A percentile compares a stretch with the other conserved stretches of the same genome.
Evolutionary conservation across 352 stramenopile species (phyloP).

Genomic region (Phytophthora macrochlamydospora): DNA sequence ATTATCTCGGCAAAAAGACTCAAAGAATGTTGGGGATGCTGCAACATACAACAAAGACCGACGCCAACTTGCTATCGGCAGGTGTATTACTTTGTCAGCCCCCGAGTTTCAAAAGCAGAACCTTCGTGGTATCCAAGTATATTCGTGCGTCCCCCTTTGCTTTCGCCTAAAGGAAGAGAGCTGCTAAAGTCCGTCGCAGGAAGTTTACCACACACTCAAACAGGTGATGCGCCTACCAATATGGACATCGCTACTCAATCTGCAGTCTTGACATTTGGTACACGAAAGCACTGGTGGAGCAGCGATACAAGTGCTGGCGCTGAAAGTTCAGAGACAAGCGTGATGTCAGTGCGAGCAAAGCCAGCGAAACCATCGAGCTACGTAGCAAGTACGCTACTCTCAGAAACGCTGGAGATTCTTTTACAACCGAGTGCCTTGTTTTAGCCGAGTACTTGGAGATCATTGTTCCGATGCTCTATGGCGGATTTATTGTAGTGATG

Average conservation of each 20-base stretch:
- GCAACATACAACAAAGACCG: not conserved
- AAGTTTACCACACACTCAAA: not conserved
- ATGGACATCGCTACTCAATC: no score
- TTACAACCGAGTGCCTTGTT: slow-evolving; percentile 6
- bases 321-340: no score
- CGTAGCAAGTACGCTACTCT: not conserved
- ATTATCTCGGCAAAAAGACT: not conserved
- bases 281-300: no score
- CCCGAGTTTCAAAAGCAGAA: not conserved
- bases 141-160: not conserved
- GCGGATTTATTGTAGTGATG: not conserved
- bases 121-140: not conserved
- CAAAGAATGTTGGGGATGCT: not conserved
- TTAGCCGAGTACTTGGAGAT: slow-evolving; percentile 6
- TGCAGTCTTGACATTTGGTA: no score
- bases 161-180: not conserved
- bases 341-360: not conserved
- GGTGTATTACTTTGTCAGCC: not conserved
- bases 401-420: not conserved
- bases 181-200: not conserved
- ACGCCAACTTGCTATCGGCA: not conserved
- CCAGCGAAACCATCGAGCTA: not conserved
- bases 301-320: no score
- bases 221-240: not conserved
- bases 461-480: not conserved